Conservation (phyloP, 208 protist species). For the Leishmania major region DNA sequence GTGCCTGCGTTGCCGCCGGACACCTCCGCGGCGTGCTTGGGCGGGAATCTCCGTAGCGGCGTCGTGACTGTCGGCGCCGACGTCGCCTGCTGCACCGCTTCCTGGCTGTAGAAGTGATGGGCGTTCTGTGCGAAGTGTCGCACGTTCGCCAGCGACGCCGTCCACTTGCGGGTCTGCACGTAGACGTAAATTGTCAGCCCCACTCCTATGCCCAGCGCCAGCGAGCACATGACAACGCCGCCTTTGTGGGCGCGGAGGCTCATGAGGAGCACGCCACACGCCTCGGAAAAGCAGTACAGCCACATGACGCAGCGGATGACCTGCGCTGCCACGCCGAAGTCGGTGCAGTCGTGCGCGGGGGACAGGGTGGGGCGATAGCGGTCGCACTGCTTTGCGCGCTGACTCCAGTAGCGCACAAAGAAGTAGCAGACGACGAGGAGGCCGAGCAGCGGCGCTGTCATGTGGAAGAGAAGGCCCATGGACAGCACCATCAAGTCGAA, state of each 20-base stretch:
- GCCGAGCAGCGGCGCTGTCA: slow-evolving; percentile 75
- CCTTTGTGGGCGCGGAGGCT: slow-evolving; percentile 52
- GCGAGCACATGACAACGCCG: slow-evolving; percentile 52
- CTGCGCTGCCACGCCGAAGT: slow-evolving; percentile 66
- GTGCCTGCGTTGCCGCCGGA: not conserved
- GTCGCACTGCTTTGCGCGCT: slow-evolving; percentile 73
- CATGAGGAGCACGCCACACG: slow-evolving; percentile 67
- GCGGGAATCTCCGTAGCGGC: not conserved
- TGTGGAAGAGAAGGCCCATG: slow-evolving; percentile 87
- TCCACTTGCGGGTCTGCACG: slow-evolving; percentile 52
- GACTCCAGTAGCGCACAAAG: slow-evolving; percentile 66
- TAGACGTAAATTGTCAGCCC: slow-evolving; percentile 51
- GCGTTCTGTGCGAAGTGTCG: slow-evolving; percentile 27
- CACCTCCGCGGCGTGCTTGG: not conserved
- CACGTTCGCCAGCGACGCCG: slow-evolving; percentile 47
- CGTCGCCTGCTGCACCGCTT: not conserved
- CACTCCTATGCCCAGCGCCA: slow-evolving; percentile 48
- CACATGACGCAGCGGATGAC: slow-evolving; percentile 70
- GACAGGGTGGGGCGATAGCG: slow-evolving; percentile 58
- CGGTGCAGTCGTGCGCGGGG: slow-evolving; percentile 68
- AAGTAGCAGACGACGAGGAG: slow-evolving; percentile 74
- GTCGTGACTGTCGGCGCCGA: not conserved
- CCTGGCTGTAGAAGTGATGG: slow-evolving; percentile 2
- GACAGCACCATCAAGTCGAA: slow-evolving; percentile 79
- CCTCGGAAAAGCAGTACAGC: slow-evolving; percentile 66